phyloP scores from a whole-genome alignment of 495 filamentous ascomycete species.

The Aspergillus coremiiformis region DNA sequence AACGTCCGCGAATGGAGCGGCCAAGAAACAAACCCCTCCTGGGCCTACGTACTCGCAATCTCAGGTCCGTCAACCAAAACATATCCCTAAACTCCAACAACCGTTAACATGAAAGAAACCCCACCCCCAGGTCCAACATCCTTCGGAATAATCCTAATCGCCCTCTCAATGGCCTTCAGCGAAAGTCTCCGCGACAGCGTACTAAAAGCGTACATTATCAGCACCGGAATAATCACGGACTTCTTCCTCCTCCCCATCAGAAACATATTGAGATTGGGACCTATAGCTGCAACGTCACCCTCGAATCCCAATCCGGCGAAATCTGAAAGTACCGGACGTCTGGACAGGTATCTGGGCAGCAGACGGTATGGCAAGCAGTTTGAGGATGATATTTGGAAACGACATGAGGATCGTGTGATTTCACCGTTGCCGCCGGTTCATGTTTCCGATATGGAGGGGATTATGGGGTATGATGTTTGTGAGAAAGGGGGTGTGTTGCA shows the following conservation, averaged over 20 bases:
- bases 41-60: conserved; percentile 31
- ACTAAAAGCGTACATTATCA: conserved; percentile 21
- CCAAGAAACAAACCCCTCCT: conserved; percentile 19
- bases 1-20: conserved; percentile 59
- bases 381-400: conserved; percentile 33
- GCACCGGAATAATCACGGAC: conserved; percentile 19
- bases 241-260: conserved; percentile 18
- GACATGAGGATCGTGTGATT: conserved; percentile 18
- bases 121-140: conserved; percentile 26
- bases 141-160: conserved; percentile 35
- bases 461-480: background rate
- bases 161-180: conserved; percentile 40
- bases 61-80: conserved; percentile 17
- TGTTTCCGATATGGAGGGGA: conserved; percentile 7
- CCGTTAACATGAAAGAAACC: background rate
- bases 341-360: conserved; percentile 23
- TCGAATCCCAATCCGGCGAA: conserved; percentile 8
- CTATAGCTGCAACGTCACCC: background rate
- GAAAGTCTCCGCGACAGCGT: conserved; percentile 27
- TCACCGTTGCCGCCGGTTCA: conserved; percentile 10
- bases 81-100: conserved; percentile 6
- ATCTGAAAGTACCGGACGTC: conserved; percentile 17
- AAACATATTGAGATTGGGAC: conserved; percentile 12
- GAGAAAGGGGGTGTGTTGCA: background rate
- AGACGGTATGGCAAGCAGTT: conserved; percentile 16